Conservation (phyloP, 495 filamentous ascomycete genomes). For the Margaritispora aquatica region DNA sequence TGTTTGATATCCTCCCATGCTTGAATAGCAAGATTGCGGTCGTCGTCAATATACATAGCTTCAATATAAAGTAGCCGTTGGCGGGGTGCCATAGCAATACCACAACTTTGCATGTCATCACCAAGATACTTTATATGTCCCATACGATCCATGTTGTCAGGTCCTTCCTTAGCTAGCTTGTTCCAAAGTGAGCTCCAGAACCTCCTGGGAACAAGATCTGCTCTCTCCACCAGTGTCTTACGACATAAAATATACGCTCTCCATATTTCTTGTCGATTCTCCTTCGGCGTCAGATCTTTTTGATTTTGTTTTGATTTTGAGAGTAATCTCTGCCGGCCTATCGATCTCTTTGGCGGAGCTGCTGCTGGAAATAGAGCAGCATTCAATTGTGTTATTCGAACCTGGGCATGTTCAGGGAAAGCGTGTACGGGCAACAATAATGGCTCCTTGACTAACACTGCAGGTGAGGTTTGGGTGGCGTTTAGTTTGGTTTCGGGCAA, state of each 20-base stretch:
- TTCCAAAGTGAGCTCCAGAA: conserved; percentile 53
- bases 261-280: neutral
- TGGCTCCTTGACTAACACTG: neutral
- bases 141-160: conserved; percentile 47
- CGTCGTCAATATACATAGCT: conserved; percentile 53
- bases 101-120: conserved; percentile 54
- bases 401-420: neutral
- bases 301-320: neutral
- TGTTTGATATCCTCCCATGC: conserved; percentile 48
- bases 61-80: conserved; percentile 62
- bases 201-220: conserved; percentile 37
- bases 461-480: neutral
- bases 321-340: neutral
- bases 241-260: conserved; percentile 40
- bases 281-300: neutral
- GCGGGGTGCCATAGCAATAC: conserved; percentile 41
- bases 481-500: neutral
- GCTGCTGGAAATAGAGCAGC: neutral
- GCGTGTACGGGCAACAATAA: neutral
- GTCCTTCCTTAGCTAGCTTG: conserved; percentile 30
- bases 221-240: conserved; percentile 35
- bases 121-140: conserved; percentile 52
- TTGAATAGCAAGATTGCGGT: conserved; percentile 51
- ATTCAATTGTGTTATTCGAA: neutral
- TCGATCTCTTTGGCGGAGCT: neutral